Evolutionary conservation across 2,329 filamentous ascomycete species (phyloP), one percentile per base, ranked within the genome.

Genomic region (Penicillium sp.): DNA sequence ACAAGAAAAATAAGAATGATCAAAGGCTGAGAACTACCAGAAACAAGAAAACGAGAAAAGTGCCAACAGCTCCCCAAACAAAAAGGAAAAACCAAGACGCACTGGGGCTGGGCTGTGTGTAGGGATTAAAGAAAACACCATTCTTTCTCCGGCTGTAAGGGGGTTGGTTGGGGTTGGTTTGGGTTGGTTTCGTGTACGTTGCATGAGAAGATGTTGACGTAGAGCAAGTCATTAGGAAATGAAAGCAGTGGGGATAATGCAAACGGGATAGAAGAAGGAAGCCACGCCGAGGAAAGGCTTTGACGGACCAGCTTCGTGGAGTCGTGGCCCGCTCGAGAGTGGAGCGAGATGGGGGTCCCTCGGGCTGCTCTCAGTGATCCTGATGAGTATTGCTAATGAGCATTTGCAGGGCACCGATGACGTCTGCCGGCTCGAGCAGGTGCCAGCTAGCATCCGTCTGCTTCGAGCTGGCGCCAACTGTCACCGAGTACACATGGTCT

Each of bases 361-460:
- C 19, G 10, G 19, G 35, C 2, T 4, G 26, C 52, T 37, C 35
- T 67, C 64, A 73, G 53, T 70, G 67, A 26, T 74, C 72, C 58
- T 68, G 69, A n/a, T 61, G 61, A 45, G 68, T 66, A 51, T 63
- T 80, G 58, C 79, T 83, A 65, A 85, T 85, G n/a, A 87, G 77
- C 65, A 84, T 72, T 28, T 81, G 80, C 40, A 87, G 77, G 25
- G 81, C 80, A 37, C 91, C 89, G 68, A 98, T 89, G 58, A 98
- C 93, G 75, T 98, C 93, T 60, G 87, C 82, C 0, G 95, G 93
- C 75, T 97, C 93, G 8, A 96, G 83, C 11, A 98, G 80, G 76
- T 97, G 93, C 89, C 92, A 97, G 68, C 87, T 88, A 16, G 95
- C 95, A 58, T 96, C 82, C 2, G 95, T 98, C 71, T 93, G 89